A percentile compares a stretch with the other conserved stretches of the same genome.
Evolutionary conservation across 257 asterid species (phyloP).

Genomic region (Linaria vulgaris): DNA sequence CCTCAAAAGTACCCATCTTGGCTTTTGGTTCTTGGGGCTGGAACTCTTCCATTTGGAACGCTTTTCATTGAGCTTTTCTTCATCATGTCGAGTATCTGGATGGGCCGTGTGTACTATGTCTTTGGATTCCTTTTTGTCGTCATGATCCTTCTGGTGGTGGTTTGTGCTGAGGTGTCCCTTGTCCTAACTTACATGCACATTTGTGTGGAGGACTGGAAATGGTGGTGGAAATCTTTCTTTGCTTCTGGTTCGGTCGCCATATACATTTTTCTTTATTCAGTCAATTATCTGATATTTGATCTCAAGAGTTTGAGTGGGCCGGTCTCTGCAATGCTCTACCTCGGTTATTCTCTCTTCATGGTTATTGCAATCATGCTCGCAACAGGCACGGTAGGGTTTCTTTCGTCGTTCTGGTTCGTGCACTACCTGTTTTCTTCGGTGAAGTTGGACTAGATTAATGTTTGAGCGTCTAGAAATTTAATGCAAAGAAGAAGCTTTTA

Average conservation of each 20-base stretch:
- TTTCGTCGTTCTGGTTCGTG: slow-evolving; percentile 86
- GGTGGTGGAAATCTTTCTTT: slow-evolving; percentile 98
- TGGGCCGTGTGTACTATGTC: slow-evolving; percentile 87
- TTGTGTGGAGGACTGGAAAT: slow-evolving; percentile 86
- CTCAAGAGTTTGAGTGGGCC: slow-evolving; percentile 86
- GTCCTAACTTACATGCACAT: slow-evolving; percentile 91
- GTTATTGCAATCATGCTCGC: slow-evolving; percentile 82
- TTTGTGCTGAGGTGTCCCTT: slow-evolving; percentile 88
- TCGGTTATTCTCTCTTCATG: slow-evolving; percentile 85
- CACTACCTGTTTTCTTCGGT: slow-evolving; percentile 87
- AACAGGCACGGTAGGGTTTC: slow-evolving; percentile 84
- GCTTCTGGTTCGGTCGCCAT: slow-evolving; percentile 85
- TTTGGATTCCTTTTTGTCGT: slow-evolving; percentile 78
- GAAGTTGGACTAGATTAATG: slow-evolving; percentile 62
- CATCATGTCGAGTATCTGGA: slow-evolving; percentile 90
- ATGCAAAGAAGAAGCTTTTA: slow-evolving; percentile 23
- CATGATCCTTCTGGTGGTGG: slow-evolving; percentile 62
- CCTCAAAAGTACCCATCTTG: slow-evolving; percentile 83
- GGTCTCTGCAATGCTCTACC: slow-evolving; percentile 79
- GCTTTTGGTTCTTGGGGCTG: slow-evolving; percentile 88
- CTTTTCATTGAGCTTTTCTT: slow-evolving; percentile 94
- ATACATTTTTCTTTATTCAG: slow-evolving; percentile 70
- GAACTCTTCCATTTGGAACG: slow-evolving; percentile 93
- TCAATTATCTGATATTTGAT: slow-evolving; percentile 68
- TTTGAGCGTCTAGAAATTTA: background rate